Evolutionary conservation across 768 basidiomycete species (phyloP), one percentile per base, ranked within the genome.

Genomic region (Suillus paluster): DNA sequence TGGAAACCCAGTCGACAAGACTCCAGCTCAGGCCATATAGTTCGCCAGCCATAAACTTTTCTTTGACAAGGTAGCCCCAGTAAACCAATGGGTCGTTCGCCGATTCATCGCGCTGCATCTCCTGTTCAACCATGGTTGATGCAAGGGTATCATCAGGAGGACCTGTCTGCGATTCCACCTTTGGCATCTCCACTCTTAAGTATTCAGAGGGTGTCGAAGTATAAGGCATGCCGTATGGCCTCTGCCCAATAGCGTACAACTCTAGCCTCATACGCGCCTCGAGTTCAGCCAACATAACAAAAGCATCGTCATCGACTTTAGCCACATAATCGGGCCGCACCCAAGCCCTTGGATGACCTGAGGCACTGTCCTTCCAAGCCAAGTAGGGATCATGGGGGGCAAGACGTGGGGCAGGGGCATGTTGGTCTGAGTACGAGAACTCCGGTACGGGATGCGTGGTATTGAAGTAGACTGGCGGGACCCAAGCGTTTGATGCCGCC

Each of bases 291-390:
- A 99, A 84, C 86, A 97, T 95, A 57, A 99, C 85, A 68, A 99
- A 97, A 9, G 94, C 87, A 74, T 99, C 96, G 69, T 99, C 96
- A 73, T 99, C 96, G 1, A 91, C 92, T 77, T 99, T 99, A 68
- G 92, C 86, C 45, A 99, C 87, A 70, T 88, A 98, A 73, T 97
- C 94, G 12, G 95, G 96, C 42, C 91, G 83, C 23, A 90, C 89
- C 92, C 94, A 96, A 8, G 85, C 81, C 46, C 73, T 77, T 4
- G 82, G 77, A 33, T 75, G 72, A 19, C 75, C 78, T 0, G 80
- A 75, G 30, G 72, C 70, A 44, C 78, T 70, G 66, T 89, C 85
- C 41, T 76, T 70, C 80, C 84, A 84, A 9, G 86, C 84, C n/a
- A 78, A 68, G 38, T 75, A 69, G n/a, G 92, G 82, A 70, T 94